Conservation (phyloP, 768 basidiomycete species). For the Hebeloma cylindrosporum region DNA sequence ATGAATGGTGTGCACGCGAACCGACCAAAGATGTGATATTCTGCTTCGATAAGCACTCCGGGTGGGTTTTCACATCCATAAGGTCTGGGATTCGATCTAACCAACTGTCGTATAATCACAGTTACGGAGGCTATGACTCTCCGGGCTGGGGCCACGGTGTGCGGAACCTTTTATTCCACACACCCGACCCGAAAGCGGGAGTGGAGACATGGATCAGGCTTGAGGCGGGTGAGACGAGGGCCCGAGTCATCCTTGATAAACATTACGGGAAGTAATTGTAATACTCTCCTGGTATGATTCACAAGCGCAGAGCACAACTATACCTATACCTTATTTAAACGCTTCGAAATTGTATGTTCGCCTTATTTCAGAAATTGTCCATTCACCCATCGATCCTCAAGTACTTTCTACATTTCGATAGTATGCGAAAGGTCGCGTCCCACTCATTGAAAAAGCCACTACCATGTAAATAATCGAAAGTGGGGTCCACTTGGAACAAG, state of each 20-base stretch:
- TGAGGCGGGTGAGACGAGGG: constrained; percentile 57
- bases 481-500: too few relatives aligned
- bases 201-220: constrained; percentile 67
- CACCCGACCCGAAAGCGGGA: constrained; percentile 42
- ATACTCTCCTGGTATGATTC: too few relatives aligned
- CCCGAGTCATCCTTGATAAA: constrained; percentile 49
- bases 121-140: constrained; percentile 64
- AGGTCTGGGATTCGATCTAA: neutral
- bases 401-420: too few relatives aligned
- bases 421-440: too few relatives aligned
- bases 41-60: constrained; percentile 79
- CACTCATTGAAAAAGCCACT: too few relatives aligned
- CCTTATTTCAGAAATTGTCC: too few relatives aligned
- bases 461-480: too few relatives aligned
- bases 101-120: constrained; percentile 21
- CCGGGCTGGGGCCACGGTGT: constrained; percentile 64
- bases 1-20: constrained; percentile 79
- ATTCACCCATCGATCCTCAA: too few relatives aligned
- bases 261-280: constrained; percentile 35
- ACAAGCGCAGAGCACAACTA: too few relatives aligned
- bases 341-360: too few relatives aligned
- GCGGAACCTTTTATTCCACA: constrained; percentile 60
- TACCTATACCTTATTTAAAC: too few relatives aligned
- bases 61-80: constrained; percentile 38
- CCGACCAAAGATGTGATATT: constrained; percentile 61